Conservation (phyloP, 805 yeast genomes). For the Schizosaccharomyces osmophilus region DNA sequence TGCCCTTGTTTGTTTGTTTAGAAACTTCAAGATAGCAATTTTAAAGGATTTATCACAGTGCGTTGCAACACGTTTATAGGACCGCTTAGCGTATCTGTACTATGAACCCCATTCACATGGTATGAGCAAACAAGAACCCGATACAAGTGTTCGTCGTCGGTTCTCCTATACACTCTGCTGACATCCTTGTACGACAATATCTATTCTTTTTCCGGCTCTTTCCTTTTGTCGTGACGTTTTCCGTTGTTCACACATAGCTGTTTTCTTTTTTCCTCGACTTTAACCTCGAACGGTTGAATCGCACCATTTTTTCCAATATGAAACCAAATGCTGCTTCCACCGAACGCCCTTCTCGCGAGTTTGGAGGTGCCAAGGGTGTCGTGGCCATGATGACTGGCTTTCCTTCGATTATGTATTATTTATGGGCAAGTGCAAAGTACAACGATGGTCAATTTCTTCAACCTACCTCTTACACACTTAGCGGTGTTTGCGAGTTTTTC, state of each 20-base stretch:
- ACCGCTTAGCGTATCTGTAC: too few relatives aligned
- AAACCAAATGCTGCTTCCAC: not conserved
- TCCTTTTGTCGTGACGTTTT: not conserved
- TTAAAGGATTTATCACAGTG: too few relatives aligned
- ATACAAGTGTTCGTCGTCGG: too few relatives aligned
- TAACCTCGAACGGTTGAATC: not conserved
- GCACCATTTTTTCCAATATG: not conserved
- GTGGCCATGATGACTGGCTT: constrained; percentile 78
- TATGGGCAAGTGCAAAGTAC: constrained; percentile 78
- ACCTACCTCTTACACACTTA: constrained; percentile 24
- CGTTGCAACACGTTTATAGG: too few relatives aligned
- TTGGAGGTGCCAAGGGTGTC: constrained; percentile 84
- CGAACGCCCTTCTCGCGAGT: constrained; percentile 24
- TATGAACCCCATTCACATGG: too few relatives aligned
- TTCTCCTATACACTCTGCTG: too few relatives aligned
- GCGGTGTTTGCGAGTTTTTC: not conserved
- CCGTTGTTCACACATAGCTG: not conserved
- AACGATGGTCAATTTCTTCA: constrained; percentile 49
- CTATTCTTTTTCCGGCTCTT: not conserved
- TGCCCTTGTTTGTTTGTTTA: too few relatives aligned
- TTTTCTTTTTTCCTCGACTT: not conserved
- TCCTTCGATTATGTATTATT: constrained; percentile 82
- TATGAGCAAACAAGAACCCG: too few relatives aligned
- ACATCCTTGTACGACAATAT: not conserved
- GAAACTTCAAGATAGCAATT: too few relatives aligned